A percentile compares a stretch with the other conserved stretches of the same genome.
Conservation (phyloP, 306 rosid species). For the Purshia tridentata region DNA sequence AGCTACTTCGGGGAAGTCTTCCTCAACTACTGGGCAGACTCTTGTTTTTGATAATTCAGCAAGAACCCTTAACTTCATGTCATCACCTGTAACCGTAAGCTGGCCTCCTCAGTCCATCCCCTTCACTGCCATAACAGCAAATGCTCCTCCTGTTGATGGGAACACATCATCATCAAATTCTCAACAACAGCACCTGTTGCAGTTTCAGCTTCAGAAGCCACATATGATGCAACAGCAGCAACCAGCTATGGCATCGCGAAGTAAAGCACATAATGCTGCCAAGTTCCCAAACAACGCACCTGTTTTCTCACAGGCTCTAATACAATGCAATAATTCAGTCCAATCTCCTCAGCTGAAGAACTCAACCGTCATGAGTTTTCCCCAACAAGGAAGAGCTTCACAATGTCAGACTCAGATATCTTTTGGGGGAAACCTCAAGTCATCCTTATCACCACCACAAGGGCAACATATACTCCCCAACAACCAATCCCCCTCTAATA, state of each 20-base stretch:
- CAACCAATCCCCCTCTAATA: slow-evolving; percentile 30
- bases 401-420: slow-evolving; percentile 64
- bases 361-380: slow-evolving; percentile 26
- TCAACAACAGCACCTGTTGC: slow-evolving; percentile 51
- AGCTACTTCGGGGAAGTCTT: slow-evolving; percentile 42
- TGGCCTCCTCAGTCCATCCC: slow-evolving; percentile 47
- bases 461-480: slow-evolving; percentile 33
- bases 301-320: slow-evolving; percentile 39
- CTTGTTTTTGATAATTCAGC: slow-evolving; percentile 68
- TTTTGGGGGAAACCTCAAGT: slow-evolving; percentile 50
- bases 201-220: slow-evolving; percentile 47
- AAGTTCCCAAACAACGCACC: slow-evolving; percentile 42
- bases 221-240: slow-evolving; percentile 48
- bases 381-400: slow-evolving; percentile 48
- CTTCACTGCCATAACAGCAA: slow-evolving; percentile 34
- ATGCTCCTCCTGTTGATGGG: slow-evolving; percentile 35
- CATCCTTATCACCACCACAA: slow-evolving; percentile 34
- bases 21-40: slow-evolving; percentile 45
- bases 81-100: slow-evolving; percentile 41
- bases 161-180: slow-evolving; percentile 35
- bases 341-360: slow-evolving; percentile 45
- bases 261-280: slow-evolving; percentile 9
- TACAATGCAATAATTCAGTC: slow-evolving; percentile 39
- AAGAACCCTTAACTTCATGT: slow-evolving; percentile 54
- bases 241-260: too few relatives aligned